Evolutionary conservation across 2,329 filamentous ascomycete species (phyloP).

Genomic region (Colletotrichum spaethianum): DNA sequence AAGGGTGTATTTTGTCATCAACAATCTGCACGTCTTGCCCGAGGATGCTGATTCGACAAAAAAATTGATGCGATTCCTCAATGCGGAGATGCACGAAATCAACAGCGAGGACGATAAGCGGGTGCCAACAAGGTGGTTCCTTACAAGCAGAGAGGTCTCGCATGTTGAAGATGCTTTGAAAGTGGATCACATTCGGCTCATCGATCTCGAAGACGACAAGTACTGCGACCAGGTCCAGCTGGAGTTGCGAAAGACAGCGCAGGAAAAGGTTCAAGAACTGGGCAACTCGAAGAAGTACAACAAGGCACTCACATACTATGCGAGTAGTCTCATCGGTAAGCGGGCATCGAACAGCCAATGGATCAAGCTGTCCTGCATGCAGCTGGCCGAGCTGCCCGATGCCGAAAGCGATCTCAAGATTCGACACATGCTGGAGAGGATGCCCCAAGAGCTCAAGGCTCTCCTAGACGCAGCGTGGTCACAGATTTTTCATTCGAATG

Average conservation of each 20-base stretch:
- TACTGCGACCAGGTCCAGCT: slow-evolving; percentile 55
- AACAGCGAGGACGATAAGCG: slow-evolving; percentile 43
- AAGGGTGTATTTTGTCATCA: slow-evolving; percentile 57
- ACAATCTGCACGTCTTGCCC: slow-evolving; percentile 57
- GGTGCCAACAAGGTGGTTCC: slow-evolving; percentile 54
- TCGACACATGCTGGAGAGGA: slow-evolving; percentile 54
- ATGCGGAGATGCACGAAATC: slow-evolving; percentile 47
- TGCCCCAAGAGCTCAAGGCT: slow-evolving; percentile 55
- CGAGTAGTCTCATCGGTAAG: slow-evolving; percentile 57
- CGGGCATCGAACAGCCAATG: slow-evolving; percentile 59
- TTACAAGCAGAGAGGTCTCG: slow-evolving; percentile 53
- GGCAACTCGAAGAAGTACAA: slow-evolving; percentile 56
- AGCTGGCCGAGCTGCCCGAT: slow-evolving; percentile 55
- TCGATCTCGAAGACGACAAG: slow-evolving; percentile 55
- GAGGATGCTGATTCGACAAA: slow-evolving; percentile 50
- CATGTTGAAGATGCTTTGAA: slow-evolving; percentile 49
- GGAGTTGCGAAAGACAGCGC: slow-evolving; percentile 53
- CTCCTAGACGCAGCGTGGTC: slow-evolving; percentile 56
- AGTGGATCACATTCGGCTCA: slow-evolving; percentile 48
- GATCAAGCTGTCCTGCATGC: slow-evolving; percentile 60
- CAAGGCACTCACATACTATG: slow-evolving; percentile 58
- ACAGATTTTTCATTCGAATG: slow-evolving; percentile 52
- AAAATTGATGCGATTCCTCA: slow-evolving; percentile 53
- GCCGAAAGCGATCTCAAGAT: slow-evolving; percentile 56
- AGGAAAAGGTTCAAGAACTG: slow-evolving; percentile 52